phyloP scores from a whole-genome alignment of 306 rosid genomes.

The Sphenostylis stenocarpa region DNA sequence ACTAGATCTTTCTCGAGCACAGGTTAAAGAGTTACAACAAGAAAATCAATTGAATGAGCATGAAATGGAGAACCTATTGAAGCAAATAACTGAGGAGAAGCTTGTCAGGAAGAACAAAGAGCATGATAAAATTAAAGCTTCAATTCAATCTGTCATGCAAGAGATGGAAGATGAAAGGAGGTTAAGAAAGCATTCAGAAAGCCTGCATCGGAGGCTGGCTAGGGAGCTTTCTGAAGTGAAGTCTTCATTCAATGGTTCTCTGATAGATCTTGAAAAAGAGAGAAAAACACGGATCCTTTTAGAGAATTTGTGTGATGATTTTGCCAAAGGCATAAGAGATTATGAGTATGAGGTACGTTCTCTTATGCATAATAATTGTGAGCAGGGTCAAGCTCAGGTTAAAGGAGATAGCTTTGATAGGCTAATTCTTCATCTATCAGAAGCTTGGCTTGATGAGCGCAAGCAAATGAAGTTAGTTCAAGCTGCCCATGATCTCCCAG shows the following conservation, averaged over 20 bases:
- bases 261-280: conserved; percentile 71
- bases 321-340: conserved; percentile 64
- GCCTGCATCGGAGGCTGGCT: conserved; percentile 49
- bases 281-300: conserved; percentile 54
- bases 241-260: conserved; percentile 41
- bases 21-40: conserved; percentile 44
- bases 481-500: conserved; percentile 32
- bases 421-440: conserved; percentile 60
- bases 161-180: conserved; percentile 66
- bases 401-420: conserved; percentile 41
- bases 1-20: conserved; percentile 51
- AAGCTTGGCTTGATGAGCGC: conserved; percentile 79
- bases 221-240: conserved; percentile 55
- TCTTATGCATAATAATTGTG: conserved; percentile 43
- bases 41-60: conserved; percentile 52
- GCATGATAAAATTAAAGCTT: conserved; percentile 40
- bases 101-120: conserved; percentile 43
- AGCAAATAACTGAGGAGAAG: conserved; percentile 40
- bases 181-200: conserved; percentile 59
- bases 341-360: conserved; percentile 55
- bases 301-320: conserved; percentile 74
- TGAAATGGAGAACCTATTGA: conserved; percentile 47
- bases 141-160: conserved; percentile 43
- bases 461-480: conserved; percentile 51
- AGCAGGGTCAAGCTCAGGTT: conserved; percentile 30